Conservation (phyloP, 148 eudicot species). For the Dianthus caryophyllus region DNA sequence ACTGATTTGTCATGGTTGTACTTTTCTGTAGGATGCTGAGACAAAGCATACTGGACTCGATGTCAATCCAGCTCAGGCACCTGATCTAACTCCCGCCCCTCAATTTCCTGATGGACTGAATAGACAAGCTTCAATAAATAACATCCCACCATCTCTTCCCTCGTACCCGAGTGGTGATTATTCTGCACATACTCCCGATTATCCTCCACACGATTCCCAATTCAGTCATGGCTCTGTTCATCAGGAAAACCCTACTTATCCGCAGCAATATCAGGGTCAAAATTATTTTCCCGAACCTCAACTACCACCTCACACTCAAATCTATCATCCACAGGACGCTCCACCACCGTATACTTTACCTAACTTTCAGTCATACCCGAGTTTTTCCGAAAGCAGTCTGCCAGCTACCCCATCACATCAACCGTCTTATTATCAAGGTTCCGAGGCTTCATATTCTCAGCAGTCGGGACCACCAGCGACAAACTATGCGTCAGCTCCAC, state of each 20-base stretch:
- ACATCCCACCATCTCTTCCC: conserved; percentile 40
- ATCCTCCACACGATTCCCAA: conserved; percentile 50
- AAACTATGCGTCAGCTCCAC: conserved; percentile 44
- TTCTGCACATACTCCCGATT: conserved; percentile 29
- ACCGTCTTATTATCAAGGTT: conserved; percentile 58
- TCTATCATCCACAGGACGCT: conserved; percentile 53
- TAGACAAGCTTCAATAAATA: conserved; percentile 34
- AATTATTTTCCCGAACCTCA: conserved; percentile 53
- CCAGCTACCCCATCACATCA: conserved; percentile 63
- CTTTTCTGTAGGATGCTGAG: conserved; percentile 46
- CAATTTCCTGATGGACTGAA: conserved; percentile 34
- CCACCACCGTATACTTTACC: conserved; percentile 49
- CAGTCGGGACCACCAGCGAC: conserved; percentile 33
- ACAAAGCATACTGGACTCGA: conserved; percentile 38
- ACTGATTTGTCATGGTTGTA: not conserved
- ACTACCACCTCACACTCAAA: conserved; percentile 40
- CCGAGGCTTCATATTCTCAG: conserved; percentile 55
- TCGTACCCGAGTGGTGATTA: conserved; percentile 31
- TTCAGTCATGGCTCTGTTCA: conserved; percentile 33
- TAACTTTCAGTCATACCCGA: conserved; percentile 84
- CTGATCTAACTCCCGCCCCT: conserved; percentile 41
- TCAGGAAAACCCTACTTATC: conserved; percentile 46
- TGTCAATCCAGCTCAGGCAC: conserved; percentile 33
- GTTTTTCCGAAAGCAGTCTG: conserved; percentile 70
- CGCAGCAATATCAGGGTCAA: conserved; percentile 52